Percentiles rank a stretch among this genome's conserved stretches.
These are phyloP conservation scores for Neurospora sp. DNA, from an alignment of 495 filamentous ascomycete genomes.

Conservation along the genomic window DNA sequence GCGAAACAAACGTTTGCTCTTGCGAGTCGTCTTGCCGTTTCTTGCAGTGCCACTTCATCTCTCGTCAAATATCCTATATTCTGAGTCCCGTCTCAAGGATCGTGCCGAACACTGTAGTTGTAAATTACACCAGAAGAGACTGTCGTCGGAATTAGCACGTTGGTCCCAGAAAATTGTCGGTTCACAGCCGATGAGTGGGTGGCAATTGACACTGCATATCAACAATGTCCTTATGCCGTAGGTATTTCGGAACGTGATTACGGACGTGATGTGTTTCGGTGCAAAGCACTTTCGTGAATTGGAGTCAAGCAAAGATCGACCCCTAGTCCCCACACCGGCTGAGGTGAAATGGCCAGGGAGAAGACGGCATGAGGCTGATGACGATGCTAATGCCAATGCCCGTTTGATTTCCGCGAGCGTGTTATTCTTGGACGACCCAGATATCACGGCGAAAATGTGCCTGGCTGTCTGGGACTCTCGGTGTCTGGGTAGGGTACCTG, in stretches of 20 bases:
- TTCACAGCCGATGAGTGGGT: background rate
- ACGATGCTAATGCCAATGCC: background rate
- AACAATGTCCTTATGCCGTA: background rate
- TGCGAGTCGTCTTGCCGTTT: background rate
- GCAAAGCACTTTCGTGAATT: background rate
- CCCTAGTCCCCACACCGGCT: background rate
- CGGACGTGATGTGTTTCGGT: background rate
- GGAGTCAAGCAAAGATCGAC: background rate
- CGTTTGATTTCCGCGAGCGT: background rate
- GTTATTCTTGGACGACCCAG: background rate
- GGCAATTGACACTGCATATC: background rate
- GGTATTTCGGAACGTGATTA: background rate
- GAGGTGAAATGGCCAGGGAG: background rate
- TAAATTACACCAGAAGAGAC: background rate
- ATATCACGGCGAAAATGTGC: background rate
- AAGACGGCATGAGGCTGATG: background rate
- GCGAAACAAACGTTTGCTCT: background rate
- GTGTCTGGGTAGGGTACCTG: background rate
- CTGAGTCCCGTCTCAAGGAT: background rate
- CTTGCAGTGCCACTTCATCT: background rate
- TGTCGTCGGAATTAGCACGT: background rate
- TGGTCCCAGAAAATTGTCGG: background rate
- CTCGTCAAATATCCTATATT: background rate
- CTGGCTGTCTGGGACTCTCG: background rate
- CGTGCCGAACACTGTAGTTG: background rate